Evolutionary conservation across 2,329 filamentous ascomycete species (phyloP), one percentile per base, ranked within the genome.

Genomic region (Clarireedia homoeocarpa): DNA sequence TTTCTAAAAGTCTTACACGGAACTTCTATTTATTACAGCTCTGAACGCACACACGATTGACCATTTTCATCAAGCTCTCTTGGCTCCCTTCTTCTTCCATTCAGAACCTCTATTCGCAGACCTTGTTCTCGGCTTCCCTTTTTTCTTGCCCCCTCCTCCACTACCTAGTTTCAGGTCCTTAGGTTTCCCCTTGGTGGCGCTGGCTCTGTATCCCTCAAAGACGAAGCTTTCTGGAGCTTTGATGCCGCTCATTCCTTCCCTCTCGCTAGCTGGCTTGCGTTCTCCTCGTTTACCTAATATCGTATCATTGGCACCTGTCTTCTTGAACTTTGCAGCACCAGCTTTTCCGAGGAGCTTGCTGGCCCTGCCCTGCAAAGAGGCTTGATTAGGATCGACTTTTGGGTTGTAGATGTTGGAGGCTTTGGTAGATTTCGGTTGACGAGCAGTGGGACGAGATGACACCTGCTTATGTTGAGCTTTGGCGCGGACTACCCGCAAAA

Each of bases 401-500:
- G 83, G 82, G 58, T 79, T 82, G 72, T 91, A 89, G 57, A 75
- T 66, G 39, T 58, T 59, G 9, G 54, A 50, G 4, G 46, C 4
- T 59, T 67, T 65, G 30, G 55, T 54, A 17, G 48, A 52, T 78
- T 74, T 63, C 73, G 74, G 70, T 67, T 73, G 57, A 20, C 59
- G 61, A 50, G 57, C 61, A 50, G 60, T 65, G 50, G 54, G 48
- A 42, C 59, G 56, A 5, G 60, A 59, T 5, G 69, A 64, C 56
- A 65, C 65, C 12, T 66, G 69, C 59, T 75, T 73, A 36, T 73
- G 74, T 53, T 73, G 65, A 34, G 68, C 63, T 48, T 72, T 70
- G 67, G 94, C 94, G 59, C 94, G 85, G 48, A 83, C 86, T 48
- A 99, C 91, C 53, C 94, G 87, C 36, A 99, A 77, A 62, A 85